phyloP scores from a whole-genome alignment of 129 eudicot species.

The Smallanthus sonchifolius region DNA sequence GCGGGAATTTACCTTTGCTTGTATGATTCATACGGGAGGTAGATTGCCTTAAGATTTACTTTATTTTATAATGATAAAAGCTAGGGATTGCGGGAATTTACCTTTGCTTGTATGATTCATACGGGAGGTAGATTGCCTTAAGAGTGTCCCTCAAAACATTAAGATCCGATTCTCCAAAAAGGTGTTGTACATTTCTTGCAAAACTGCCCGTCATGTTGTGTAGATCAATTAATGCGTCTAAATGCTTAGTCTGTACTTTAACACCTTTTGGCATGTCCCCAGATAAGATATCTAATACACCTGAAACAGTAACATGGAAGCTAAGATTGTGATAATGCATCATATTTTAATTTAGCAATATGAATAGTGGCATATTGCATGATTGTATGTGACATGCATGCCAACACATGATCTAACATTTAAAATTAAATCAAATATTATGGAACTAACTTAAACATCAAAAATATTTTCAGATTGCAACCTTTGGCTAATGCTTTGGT shows the following conservation, averaged over 20 bases:
- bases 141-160: constrained; percentile 68
- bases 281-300: constrained; percentile 82
- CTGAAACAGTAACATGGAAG: constrained; percentile 39
- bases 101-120: constrained; percentile 86
- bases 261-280: constrained; percentile 89
- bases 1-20: constrained; percentile 54
- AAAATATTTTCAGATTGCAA: constrained; percentile 11
- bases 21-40: constrained; percentile 83
- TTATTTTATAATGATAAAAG: not conserved
- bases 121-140: constrained; percentile 84
- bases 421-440: not conserved
- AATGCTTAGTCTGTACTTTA: constrained; percentile 79
- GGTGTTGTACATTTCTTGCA: constrained; percentile 86
- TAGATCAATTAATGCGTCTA: constrained; percentile 77
- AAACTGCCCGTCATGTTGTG: constrained; percentile 87
- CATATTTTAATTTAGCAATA: not conserved
- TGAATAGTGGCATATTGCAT: constrained; percentile 17
- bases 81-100: constrained; percentile 5
- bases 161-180: constrained; percentile 79
- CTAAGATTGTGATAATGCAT: constrained; percentile 8
- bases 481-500: constrained; percentile 95
- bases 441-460: not conserved
- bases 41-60: constrained; percentile 52
- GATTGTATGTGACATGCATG: constrained; percentile 10
- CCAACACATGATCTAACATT: not conserved